These are phyloP conservation scores for Colletotrichum tabaci DNA, from an alignment of 2,329 filamentous ascomycete genomes.

Conservation along the genomic window DNA sequence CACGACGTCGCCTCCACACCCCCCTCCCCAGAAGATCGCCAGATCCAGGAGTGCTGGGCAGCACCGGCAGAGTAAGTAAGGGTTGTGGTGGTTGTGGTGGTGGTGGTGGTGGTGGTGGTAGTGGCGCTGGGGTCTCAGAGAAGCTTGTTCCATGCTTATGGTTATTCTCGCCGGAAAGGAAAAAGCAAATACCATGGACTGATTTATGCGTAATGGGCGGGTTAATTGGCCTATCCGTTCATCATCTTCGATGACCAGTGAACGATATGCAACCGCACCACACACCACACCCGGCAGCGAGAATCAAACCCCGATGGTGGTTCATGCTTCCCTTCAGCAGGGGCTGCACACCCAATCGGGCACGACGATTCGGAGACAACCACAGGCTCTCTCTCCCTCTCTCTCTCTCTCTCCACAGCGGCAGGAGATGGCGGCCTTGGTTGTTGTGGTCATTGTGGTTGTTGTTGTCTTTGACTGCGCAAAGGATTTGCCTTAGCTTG, in stretches of 20 bases:
- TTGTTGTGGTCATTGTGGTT: too few species aligned
- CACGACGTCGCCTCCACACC: conserved; percentile 31
- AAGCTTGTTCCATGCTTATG: conserved; percentile 16
- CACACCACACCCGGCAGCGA: not conserved
- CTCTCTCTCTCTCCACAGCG: too few species aligned
- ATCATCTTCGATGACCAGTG: not conserved
- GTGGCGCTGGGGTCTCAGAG: conserved; percentile 6
- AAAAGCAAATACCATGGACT: conserved; percentile 24
- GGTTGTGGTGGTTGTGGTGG: too few species aligned
- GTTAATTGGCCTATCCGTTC: conserved; percentile 5
- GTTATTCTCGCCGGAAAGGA: not conserved
- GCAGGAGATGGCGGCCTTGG: too few species aligned
- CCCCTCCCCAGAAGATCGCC: not conserved
- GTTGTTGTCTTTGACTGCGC: conserved; percentile 10
- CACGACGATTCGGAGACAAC: conserved; percentile 19
- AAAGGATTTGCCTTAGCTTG: conserved; percentile 15
- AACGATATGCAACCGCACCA: not conserved
- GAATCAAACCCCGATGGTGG: not conserved
- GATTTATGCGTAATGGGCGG: conserved; percentile 28
- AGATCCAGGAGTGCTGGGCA: conserved; percentile 7
- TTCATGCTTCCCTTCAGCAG: not conserved
- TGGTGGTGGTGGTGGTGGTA: conserved; percentile 6
- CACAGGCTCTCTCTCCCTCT: not conserved
- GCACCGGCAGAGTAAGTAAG: not conserved
- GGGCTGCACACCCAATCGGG: conserved; percentile 20